A percentile compares a stretch with the other conserved stretches of the same genome.
These are phyloP conservation scores for Monosporascus cannonballus DNA, from an alignment of 2,329 filamentous ascomycete species.

Conservation along the genomic window DNA sequence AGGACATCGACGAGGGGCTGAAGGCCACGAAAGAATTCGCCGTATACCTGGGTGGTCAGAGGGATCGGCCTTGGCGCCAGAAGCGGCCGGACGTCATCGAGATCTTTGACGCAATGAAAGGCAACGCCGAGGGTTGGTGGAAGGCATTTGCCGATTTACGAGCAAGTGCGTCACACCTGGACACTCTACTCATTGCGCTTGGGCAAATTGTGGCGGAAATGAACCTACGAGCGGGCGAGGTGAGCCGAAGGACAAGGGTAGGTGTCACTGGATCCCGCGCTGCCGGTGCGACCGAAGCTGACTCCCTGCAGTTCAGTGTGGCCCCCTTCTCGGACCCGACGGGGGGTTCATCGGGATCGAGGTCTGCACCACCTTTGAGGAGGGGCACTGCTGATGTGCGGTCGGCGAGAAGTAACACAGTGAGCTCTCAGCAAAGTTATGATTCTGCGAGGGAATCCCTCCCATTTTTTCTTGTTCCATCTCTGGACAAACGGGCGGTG, in stretches of 20 bases:
- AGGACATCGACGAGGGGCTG: conserved; percentile 74
- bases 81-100: conserved; percentile 59
- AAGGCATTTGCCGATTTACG: conserved; percentile 73
- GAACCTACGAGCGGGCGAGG: conserved; percentile 75
- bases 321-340: conserved; percentile 19
- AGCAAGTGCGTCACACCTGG: conserved; percentile 64
- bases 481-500: conserved; percentile 10
- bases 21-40: conserved; percentile 71
- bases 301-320: conserved; percentile 21
- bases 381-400: conserved; percentile 13
- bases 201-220: conserved; percentile 77
- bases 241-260: conserved; percentile 73
- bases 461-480: conserved; percentile 22
- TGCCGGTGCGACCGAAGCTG: conserved; percentile 5
- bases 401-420: conserved; percentile 16
- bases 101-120: conserved; percentile 84
- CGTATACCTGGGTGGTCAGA: conserved; percentile 64
- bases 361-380: conserved; percentile 14
- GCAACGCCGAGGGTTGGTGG: conserved; percentile 87
- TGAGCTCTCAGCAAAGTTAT: conserved; percentile 17
- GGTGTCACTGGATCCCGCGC: conserved; percentile 25
- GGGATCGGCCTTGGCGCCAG: conserved; percentile 52
- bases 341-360: conserved; percentile 9
- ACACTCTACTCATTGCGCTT: conserved; percentile 64
- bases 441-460: conserved; percentile 20